Base-by-base conservation (phyloP, 2,329 filamentous ascomycete species). In the Trichocomaceae sp. region DNA sequence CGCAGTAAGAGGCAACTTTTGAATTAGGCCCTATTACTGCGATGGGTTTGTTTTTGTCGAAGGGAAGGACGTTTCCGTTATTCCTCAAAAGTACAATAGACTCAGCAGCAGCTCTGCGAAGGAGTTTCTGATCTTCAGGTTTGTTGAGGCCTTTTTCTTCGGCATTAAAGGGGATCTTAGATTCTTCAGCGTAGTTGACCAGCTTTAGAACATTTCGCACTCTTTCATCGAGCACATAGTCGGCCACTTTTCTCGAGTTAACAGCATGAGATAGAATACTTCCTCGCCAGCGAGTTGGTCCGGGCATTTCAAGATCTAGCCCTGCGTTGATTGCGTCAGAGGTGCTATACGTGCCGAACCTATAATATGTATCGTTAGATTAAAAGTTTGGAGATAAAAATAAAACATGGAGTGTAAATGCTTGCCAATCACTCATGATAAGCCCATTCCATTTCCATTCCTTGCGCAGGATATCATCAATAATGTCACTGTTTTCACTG, bases 51-150 rank as follows among this genome's bases (percentile, higher is more conserved):
- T 69, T 67, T 47, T 72, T 75, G 39, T 71, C 68, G 51, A 82
- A 65, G 0, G 87, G 87, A 1, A 91, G 74, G 0, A 85, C 66
- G 13, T 74, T 74, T 37, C 79, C 78, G 12, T 88, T 79, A 60
- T 91, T 91, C 72, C 90, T 89, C 48, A 90, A 72, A 12, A 91
- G 75, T 1, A 90, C 86, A 8, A 88, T 83, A 3, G 83, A 83
- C 64, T 90, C 85, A 4, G 83, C 80, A 17, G 84, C 85, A 22
- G 87, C 77, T 52, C 79, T 77, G 17, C 87, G 79, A 20, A 89
- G 78, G 46, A 90, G 73, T 15, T 77, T 79, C 4, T 83, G 79
- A 37, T 83, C 83, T 65, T 86, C 79, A 0, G 79, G 76, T 0
- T 80, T 85, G 63, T 89, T 75, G 7, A 77, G 72, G 0, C 73